Evolutionary conservation across 1,284 basidiomycete genomes (phyloP).

Genomic region (Fomes fomentarius): DNA sequence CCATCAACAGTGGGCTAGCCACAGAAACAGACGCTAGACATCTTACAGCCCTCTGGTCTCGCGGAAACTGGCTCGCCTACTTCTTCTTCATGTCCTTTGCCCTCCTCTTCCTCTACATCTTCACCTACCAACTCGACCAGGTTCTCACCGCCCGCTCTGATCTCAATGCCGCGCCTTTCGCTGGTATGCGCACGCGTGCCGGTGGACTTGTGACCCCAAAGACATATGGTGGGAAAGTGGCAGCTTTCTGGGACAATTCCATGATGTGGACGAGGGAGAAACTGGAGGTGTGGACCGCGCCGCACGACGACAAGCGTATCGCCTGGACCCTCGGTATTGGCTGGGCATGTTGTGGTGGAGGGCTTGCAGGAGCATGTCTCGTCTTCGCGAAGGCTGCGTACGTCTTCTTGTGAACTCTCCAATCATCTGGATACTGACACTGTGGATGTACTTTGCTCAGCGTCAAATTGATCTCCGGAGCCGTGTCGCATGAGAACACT

Average conservation of each 20-base stretch:
- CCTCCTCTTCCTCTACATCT: conserved; percentile 68
- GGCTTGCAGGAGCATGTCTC: conserved; percentile 84
- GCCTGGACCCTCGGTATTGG: conserved; percentile 90
- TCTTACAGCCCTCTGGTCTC: conserved; percentile 81
- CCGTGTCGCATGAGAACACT: conserved; percentile 73
- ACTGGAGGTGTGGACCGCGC: conserved; percentile 76
- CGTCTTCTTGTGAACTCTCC: conserved; percentile 37
- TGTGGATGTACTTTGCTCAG: conserved; percentile 37
- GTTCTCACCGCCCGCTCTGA: conserved; percentile 70
- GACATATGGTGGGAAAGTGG: conserved; percentile 35
- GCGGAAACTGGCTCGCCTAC: conserved; percentile 86
- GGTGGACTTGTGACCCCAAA: conserved; percentile 28
- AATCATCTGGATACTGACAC: conserved; percentile 5
- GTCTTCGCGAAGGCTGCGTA: conserved; percentile 91
- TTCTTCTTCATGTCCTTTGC: conserved; percentile 79
- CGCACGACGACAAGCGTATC: conserved; percentile 81
- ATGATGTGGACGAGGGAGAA: conserved; percentile 60
- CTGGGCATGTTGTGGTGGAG: conserved; percentile 91
- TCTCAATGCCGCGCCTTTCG: conserved; percentile 58
- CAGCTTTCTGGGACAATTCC: conserved; percentile 44
- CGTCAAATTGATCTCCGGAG: conserved; percentile 77
- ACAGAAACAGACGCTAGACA: conserved; percentile 71
- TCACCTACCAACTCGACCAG: conserved; percentile 66
- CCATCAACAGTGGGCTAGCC: conserved; percentile 76
- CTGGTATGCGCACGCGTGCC: conserved; percentile 41